Base-by-base conservation (phyloP, 192 early-diverging fungal species). In the Coemansia sp. region DNA sequence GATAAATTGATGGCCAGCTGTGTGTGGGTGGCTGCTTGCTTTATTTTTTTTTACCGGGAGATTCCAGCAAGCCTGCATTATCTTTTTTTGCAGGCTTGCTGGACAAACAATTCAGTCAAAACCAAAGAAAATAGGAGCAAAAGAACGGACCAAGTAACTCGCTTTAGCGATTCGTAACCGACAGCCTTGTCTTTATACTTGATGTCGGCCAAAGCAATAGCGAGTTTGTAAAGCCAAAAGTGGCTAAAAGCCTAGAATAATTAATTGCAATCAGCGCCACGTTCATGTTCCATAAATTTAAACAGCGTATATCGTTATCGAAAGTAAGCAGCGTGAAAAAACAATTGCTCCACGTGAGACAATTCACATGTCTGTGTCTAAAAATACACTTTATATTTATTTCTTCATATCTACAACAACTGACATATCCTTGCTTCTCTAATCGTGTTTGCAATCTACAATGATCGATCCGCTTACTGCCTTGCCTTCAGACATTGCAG, bases 381-480 rank as follows among this genome's bases (percentile, higher is more conserved):
- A 45, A 45, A 45, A 45, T 45, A 45, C 42, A 4, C 5, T 38
- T 38, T 38, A n/a, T 20, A 66, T 32, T 18, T 18, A 49, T 31
- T 58, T 2, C 33, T n/a, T 8, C 56, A 55, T 11, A 58, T 17
- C 12, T 45, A 52, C 33, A 22, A 7, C 3, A 10, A 25, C 18
- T 50, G 68, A 66, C 7, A 62, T 68, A 65, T 61, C 69, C 51
- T 62, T 11, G 48, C 48, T 50, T 50, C 20, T 20, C 48, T 20
- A 17, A 50, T 50, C 20, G 2, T 54, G 18, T 22, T 29, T 54
- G 4, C 30, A n/a, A 18, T 17, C 33, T 32, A 33, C 12, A 25
- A 76, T 77, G 75, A 38, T 33, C 11, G 76, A 78, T 40, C 71
- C 64, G 3, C 38, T 78, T 55, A 36, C 31, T 12, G 54, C 16